A percentile compares a stretch with the other conserved stretches of the same genome.
These are phyloP conservation scores for Lentinula edodes DNA, from an alignment of 768 basidiomycete species.

Conservation along the genomic window DNA sequence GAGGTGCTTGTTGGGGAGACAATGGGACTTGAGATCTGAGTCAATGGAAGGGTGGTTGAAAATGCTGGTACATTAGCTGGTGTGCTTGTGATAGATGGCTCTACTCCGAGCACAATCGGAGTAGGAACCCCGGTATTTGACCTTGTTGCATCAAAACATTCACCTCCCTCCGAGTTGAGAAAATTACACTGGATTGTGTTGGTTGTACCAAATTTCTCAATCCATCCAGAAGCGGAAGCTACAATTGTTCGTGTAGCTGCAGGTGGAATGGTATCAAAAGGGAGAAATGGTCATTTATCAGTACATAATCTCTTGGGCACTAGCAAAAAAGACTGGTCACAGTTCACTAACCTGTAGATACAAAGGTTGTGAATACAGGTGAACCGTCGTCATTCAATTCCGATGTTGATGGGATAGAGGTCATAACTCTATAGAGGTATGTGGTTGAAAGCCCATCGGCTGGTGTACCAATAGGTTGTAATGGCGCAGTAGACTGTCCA, in stretches of 20 bases:
- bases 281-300: too few species aligned
- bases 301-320: too few species aligned
- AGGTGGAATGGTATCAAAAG: too few species aligned
- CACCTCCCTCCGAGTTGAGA: neutral
- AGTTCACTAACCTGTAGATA: neutral
- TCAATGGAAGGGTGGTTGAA: neutral
- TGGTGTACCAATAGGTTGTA: neutral
- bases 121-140: neutral
- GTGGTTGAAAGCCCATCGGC: neutral
- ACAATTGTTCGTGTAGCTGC: neutral
- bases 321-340: too few species aligned
- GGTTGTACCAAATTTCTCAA: neutral
- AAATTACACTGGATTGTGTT: neutral
- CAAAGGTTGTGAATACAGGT: neutral
- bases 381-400: neutral
- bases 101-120: neutral
- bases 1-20: neutral
- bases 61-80: neutral
- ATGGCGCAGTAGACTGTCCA: neutral
- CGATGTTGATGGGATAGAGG: neutral
- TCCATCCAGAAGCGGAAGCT: conserved; percentile 2
- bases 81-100: neutral
- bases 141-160: neutral
- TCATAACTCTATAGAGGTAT: neutral
- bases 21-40: neutral